A percentile compares a stretch with the other conserved stretches of the same genome.
Conservation (phyloP, 345 rosid genomes). For the Gossypium australe region DNA sequence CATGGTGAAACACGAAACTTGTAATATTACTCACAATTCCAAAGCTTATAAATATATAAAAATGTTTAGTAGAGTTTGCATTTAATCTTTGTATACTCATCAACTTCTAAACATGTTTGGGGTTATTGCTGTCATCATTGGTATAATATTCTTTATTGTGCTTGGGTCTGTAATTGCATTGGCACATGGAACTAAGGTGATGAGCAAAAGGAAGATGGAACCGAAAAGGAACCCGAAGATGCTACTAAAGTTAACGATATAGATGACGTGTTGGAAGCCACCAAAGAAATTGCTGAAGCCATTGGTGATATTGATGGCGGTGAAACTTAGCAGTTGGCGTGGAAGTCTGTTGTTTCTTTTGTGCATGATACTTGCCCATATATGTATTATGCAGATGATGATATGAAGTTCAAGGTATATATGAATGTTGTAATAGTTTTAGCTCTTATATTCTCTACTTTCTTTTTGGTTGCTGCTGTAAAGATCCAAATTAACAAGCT, state of each 20-base stretch:
- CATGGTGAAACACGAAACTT: background rate
- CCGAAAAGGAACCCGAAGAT: background rate
- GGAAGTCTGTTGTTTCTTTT: background rate
- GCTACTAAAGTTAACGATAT: background rate
- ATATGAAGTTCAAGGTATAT: no score
- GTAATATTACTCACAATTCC: background rate
- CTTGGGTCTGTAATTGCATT: background rate
- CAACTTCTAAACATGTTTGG: background rate
- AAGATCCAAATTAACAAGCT: no score
- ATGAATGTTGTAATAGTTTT: no score
- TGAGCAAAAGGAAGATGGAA: background rate
- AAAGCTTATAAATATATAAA: background rate
- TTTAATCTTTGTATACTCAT: background rate
- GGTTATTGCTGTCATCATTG: background rate
- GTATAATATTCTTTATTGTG: background rate
- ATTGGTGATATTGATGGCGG: background rate
- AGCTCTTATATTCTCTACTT: no score
- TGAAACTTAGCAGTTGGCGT: background rate
- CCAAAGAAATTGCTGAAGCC: background rate
- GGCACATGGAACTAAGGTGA: background rate
- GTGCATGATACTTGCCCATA: background rate
- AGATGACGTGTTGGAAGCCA: background rate
- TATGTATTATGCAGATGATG: no score
- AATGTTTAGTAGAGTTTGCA: background rate
- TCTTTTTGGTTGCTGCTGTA: no score